phyloP scores from a whole-genome alignment of 2,329 filamentous ascomycete species.

The Colletotrichum liriopes region DNA sequence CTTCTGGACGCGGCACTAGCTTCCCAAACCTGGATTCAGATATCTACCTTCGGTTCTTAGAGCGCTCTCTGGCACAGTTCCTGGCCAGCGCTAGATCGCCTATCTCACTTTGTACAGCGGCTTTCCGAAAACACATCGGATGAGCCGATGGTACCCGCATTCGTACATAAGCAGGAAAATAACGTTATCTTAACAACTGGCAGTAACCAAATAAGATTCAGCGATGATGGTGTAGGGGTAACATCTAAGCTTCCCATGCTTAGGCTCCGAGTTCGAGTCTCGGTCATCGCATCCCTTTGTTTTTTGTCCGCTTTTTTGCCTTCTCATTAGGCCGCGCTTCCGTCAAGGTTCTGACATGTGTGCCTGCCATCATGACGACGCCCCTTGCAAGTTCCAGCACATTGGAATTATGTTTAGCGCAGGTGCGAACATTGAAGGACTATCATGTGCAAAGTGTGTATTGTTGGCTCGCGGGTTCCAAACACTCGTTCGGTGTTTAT shows the following conservation, averaged over 20 bases:
- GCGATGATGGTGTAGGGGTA: conserved; percentile 41
- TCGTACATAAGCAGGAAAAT: background rate
- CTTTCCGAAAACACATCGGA: background rate
- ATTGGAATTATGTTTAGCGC: too few species aligned
- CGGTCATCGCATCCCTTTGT: conserved; percentile 20
- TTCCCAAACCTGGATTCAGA: background rate
- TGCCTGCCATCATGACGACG: background rate
- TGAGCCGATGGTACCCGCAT: background rate
- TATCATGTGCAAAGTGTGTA: background rate
- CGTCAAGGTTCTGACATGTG: background rate
- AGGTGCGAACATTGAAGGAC: background rate
- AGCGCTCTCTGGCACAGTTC: too few species aligned
- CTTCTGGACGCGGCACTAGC: too few species aligned
- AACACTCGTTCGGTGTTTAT: background rate
- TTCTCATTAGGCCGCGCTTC: background rate
- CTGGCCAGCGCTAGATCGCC: too few species aligned
- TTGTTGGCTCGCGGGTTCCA: background rate
- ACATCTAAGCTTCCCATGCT: conserved; percentile 42
- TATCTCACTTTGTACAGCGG: too few species aligned
- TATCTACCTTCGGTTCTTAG: background rate
- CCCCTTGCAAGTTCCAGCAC: too few species aligned
- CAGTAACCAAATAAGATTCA: background rate
- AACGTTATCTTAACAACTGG: accelerated
- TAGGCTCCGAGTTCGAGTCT: conserved; percentile 39
- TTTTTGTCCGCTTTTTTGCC: background rate